Evolutionary conservation across 2,329 filamentous ascomycete genomes (phyloP).

Genomic region (Fusarium citri): DNA sequence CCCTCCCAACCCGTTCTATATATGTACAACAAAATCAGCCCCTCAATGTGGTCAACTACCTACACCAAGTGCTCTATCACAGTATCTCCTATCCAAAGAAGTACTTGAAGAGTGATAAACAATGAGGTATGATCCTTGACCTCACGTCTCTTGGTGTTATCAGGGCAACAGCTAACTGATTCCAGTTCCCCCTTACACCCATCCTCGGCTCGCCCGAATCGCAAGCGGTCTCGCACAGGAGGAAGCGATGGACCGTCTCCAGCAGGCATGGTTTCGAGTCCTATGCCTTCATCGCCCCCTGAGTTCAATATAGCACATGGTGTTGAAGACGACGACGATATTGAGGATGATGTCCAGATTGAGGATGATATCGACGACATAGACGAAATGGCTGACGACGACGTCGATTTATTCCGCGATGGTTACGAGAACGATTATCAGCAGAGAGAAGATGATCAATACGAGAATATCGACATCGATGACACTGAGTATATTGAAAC

Average conservation of each 20-base stretch:
- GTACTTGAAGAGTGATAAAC: constrained; percentile 9
- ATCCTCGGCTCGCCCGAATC: constrained; percentile 69
- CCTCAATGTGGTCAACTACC: constrained; percentile 31
- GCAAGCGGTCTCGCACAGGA: constrained; percentile 66
- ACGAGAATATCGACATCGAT: constrained; percentile 79
- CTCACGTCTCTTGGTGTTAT: neutral
- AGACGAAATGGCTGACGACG: constrained; percentile 84
- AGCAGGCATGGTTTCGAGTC: constrained; percentile 66
- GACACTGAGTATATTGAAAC: constrained; percentile 82
- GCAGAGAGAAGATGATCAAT: constrained; percentile 73
- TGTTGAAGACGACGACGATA: constrained; percentile 76
- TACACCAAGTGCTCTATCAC: constrained; percentile 4
- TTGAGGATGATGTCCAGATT: constrained; percentile 76
- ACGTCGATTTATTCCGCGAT: constrained; percentile 81
- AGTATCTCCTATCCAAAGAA: constrained; percentile 15
- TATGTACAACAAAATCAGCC: constrained; percentile 29
- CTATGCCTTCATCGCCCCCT: constrained; percentile 74
- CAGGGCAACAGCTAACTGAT: constrained; percentile 17
- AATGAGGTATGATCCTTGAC: constrained; percentile 24
- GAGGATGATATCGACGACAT: constrained; percentile 81
- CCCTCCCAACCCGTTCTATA: constrained; percentile 32
- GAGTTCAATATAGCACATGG: constrained; percentile 72
- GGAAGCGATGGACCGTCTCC: constrained; percentile 65
- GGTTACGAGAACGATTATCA: constrained; percentile 79
- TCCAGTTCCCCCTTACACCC: constrained; percentile 85